Evolutionary conservation across 352 stramenopile genomes (phyloP), one percentile per base, ranked within the genome.

Genomic region (Phytopythium chamaehyphon): DNA sequence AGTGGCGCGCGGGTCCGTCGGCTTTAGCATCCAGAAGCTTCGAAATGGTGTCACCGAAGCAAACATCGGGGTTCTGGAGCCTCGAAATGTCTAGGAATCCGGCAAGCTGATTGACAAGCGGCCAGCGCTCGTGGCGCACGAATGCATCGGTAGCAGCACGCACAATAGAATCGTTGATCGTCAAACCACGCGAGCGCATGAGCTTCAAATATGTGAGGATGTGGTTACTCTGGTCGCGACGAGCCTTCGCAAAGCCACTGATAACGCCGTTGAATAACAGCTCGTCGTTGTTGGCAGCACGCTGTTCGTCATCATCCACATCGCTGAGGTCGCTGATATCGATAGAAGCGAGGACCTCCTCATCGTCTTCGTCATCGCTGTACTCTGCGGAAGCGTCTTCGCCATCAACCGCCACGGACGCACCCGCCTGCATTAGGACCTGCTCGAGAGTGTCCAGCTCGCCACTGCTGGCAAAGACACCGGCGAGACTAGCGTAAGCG

Each of bases 211-310:
- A 90, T 46, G 60, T 55, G 33, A 69, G 56, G 50, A 93, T 88
- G 24, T 86, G 76, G 7, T 56, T 47, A 12, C 81, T 88, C 55
- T 88, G 76, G 56, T 93, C 81, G 35, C 66, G 69, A 37, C 75
- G 69, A 6, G 83, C 76, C 55, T 93, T 93, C 40, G 68, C 75
- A 39, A 93, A 84, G 19, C 83, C 83, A 18, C 76, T 90, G 48
- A 93, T 89, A 24, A 89, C 73, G 40, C 83, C 83, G 51, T 87
- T 89, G 46, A 82, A 90, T 15, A 93, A 62, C 35, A 93, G 54
- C 39, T 71, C 54, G 40, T 86, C 64, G 39, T 57, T 73, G 46
- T 78, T 81, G 51, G 83, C 87, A 44, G 79, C 89, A 10, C 88
- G 57, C 24, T 90, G 54, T 37, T 59, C 51, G 40, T 80, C 65